phyloP scores from a whole-genome alignment of 495 filamentous ascomycete genomes.

The Aspergillus haitiensis region DNA sequence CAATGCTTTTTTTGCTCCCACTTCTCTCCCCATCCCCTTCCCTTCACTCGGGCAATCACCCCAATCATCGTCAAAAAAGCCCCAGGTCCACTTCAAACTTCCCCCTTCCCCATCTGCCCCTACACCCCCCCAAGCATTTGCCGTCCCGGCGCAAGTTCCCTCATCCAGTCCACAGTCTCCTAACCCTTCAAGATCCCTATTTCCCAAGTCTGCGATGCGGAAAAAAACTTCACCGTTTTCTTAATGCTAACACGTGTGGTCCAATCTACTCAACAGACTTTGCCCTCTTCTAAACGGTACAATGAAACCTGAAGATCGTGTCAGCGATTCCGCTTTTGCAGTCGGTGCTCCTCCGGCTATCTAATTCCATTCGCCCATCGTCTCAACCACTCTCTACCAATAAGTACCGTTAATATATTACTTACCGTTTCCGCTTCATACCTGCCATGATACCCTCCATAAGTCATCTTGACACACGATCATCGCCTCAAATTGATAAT shows the following conservation, averaged over 20 bases:
- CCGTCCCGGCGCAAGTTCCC: too few relatives aligned
- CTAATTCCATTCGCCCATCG: constrained; percentile 12
- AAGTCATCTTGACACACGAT: neutral
- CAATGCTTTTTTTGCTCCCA: constrained; percentile 7
- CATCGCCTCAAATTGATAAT: neutral
- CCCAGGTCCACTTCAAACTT: too few relatives aligned
- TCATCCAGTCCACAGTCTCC: too few relatives aligned
- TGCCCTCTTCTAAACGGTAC: constrained; percentile 90
- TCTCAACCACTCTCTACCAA: neutral
- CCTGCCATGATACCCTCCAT: constrained; percentile 5
- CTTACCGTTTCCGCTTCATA: neutral
- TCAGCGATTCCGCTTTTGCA: constrained; percentile 53
- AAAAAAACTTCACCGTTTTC: neutral
- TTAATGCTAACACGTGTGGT: constrained; percentile 25
- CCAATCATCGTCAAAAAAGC: neutral
- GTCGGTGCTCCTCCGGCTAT: constrained; percentile 49
- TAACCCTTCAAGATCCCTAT: too few relatives aligned
- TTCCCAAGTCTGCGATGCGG: neutral
- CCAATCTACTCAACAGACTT: constrained; percentile 54
- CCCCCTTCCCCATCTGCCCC: too few relatives aligned
- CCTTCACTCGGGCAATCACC: neutral
- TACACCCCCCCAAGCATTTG: too few relatives aligned
- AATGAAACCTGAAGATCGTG: constrained; percentile 66
- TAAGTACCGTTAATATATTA: neutral
- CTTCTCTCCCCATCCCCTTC: too few relatives aligned